Conservation (phyloP, 2,329 filamentous ascomycete genomes). For the Uncinocarpus reesii region DNA sequence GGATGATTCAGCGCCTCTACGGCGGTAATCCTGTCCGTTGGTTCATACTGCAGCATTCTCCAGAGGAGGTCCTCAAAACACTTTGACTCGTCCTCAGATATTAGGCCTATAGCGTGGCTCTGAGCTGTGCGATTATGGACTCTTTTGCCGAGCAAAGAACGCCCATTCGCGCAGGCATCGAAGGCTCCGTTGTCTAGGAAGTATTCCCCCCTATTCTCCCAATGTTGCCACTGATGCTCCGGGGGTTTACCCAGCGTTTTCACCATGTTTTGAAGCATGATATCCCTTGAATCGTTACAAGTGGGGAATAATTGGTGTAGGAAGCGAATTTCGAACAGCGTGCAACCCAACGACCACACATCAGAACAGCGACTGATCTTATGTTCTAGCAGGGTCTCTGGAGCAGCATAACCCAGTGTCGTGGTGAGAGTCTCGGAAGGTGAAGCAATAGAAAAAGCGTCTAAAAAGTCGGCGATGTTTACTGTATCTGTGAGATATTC, state of each 20-base stretch:
- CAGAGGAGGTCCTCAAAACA: constrained; percentile 1
- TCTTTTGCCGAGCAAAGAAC: background rate
- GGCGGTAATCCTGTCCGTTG: background rate
- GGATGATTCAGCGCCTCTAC: background rate
- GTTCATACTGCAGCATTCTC: constrained; percentile 1
- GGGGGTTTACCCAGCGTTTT: background rate
- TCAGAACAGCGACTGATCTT: constrained; percentile 1
- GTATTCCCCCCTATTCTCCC: background rate
- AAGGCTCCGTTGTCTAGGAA: background rate
- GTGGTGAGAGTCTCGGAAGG: background rate
- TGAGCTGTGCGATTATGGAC: background rate
- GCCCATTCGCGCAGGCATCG: background rate
- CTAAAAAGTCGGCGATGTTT: background rate
- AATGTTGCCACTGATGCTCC: background rate
- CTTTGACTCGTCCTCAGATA: background rate
- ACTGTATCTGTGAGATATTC: background rate
- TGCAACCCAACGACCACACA: background rate
- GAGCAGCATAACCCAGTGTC: background rate
- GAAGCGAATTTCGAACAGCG: background rate
- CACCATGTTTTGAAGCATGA: background rate
- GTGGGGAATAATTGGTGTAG: background rate
- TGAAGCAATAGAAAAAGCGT: background rate
- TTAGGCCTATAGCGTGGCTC: background rate
- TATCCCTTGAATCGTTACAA: background rate
- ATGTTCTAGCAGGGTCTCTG: background rate